phyloP scores from a whole-genome alignment of 805 yeast genomes.

The Zygotorulaspora sp. region DNA sequence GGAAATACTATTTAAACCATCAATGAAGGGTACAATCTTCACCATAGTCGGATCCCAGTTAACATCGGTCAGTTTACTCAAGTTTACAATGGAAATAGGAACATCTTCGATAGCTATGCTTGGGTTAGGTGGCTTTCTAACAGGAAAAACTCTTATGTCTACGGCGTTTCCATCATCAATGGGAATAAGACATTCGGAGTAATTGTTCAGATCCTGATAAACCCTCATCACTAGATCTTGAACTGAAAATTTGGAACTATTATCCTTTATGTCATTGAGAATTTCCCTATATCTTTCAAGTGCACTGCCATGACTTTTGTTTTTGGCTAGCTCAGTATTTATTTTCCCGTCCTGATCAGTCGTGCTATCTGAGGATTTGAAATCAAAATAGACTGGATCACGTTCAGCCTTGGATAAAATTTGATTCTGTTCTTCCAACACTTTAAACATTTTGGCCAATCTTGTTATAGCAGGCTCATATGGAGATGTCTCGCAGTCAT shows the following conservation, averaged over 20 bases:
- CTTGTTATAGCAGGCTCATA: slow-evolving; percentile 82
- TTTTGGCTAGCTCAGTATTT: slow-evolving; percentile 11
- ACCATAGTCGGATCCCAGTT: slow-evolving; percentile 98
- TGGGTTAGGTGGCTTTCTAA: slow-evolving; percentile 77
- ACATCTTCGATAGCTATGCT: slow-evolving; percentile 77
- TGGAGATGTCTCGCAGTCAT: slow-evolving; percentile 74
- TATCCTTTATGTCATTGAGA: slow-evolving; percentile 25
- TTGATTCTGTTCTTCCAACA: slow-evolving; percentile 83
- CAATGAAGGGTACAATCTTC: slow-evolving; percentile 75
- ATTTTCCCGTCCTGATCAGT: slow-evolving; percentile 13
- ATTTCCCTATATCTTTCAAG: slow-evolving; percentile 29
- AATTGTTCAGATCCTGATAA: slow-evolving; percentile 90
- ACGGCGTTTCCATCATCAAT: slow-evolving; percentile 84
- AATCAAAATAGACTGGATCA: slow-evolving; percentile 37
- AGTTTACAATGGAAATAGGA: slow-evolving; percentile 81
- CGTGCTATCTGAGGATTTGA: slow-evolving; percentile 18
- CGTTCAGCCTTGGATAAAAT: slow-evolving; percentile 56
- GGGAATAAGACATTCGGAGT: slow-evolving; percentile 93
- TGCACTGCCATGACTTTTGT: slow-evolving; percentile 7
- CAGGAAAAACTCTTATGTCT: slow-evolving; percentile 90
- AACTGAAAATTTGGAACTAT: slow-evolving; percentile 43
- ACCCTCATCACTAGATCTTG: slow-evolving; percentile 80
- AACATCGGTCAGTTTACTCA: slow-evolving; percentile 70
- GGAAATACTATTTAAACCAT: slow-evolving; percentile 81
- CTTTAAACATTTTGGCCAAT: slow-evolving; percentile 82